A percentile compares a stretch with the other conserved stretches of the same genome.
Evolutionary conservation across 345 rosid genomes (phyloP).

Genomic region (Dimocarpus longan): DNA sequence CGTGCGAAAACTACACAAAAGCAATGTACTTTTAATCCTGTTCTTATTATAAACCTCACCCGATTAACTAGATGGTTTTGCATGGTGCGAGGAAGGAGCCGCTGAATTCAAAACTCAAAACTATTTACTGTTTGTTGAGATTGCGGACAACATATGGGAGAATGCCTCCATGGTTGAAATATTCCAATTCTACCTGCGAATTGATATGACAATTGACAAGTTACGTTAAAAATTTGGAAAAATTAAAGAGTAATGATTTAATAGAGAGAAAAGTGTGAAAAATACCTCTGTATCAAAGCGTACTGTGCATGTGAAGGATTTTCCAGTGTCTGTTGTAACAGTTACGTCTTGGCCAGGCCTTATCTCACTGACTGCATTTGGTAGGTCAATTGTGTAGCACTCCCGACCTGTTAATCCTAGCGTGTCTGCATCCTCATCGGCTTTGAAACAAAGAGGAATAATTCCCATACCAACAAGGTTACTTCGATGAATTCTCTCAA

Average conservation of each 20-base stretch:
- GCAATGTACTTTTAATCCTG: neutral
- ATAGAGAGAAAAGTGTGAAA: neutral
- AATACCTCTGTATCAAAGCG: slow-evolving; percentile 85
- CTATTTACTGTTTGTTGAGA: slow-evolving; percentile 39
- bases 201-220: neutral
- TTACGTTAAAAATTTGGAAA: no score
- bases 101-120: neutral
- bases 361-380: slow-evolving; percentile 60
- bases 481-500: slow-evolving; percentile 69
- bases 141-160: slow-evolving; percentile 66
- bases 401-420: slow-evolving; percentile 64
- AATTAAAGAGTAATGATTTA: neutral
- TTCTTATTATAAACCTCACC: neutral
- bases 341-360: slow-evolving; percentile 80
- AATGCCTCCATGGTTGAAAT: slow-evolving; percentile 81
- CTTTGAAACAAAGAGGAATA: slow-evolving; percentile 62
- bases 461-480: slow-evolving; percentile 70
- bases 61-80: neutral
- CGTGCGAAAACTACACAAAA: neutral
- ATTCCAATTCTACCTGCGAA: slow-evolving; percentile 72
- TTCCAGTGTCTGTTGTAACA: slow-evolving; percentile 64
- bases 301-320: slow-evolving; percentile 66
- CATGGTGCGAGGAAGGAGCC: neutral
- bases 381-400: slow-evolving; percentile 61
- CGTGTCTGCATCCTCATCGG: slow-evolving; percentile 58